Conservation (phyloP, 345 rosid genomes). For the Hibiscus mutabilis region DNA sequence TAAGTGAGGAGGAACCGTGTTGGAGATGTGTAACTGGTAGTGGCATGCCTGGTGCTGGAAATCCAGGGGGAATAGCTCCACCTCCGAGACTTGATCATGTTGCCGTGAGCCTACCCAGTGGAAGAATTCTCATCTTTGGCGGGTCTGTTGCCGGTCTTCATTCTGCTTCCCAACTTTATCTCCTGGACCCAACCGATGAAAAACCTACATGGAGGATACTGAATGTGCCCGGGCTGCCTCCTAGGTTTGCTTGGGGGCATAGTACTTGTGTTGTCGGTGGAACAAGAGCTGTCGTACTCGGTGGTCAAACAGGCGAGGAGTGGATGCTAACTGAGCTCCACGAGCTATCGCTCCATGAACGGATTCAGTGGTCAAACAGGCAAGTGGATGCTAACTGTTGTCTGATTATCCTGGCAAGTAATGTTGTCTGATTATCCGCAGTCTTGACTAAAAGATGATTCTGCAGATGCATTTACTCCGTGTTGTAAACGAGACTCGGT, state of each 20-base stretch:
- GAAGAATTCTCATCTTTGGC: constrained; percentile 75
- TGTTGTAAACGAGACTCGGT: constrained; percentile 10
- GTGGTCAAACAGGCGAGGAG: constrained; percentile 88
- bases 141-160: constrained; percentile 90
- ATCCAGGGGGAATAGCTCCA: constrained; percentile 75
- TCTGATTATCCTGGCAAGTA: constrained; percentile 68
- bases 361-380: no score
- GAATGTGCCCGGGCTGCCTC: no score
- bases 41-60: constrained; percentile 85
- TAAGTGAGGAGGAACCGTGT: constrained; percentile 78
- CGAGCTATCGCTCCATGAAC: constrained; percentile 65
- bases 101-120: constrained; percentile 74
- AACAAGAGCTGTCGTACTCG: constrained; percentile 74
- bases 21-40: constrained; percentile 82
- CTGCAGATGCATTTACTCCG: not conserved
- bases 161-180: constrained; percentile 84
- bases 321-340: constrained; percentile 90
- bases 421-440: constrained; percentile 24
- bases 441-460: not conserved
- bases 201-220: constrained; percentile 4
- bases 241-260: not conserved
- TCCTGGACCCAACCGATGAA: constrained; percentile 81
- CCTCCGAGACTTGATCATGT: constrained; percentile 93
- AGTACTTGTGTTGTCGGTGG: constrained; percentile 92
- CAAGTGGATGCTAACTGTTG: constrained; percentile 84